Base-by-base conservation (phyloP, 1,284 basidiomycete genomes). In the Xerocomus nothofagi region DNA sequence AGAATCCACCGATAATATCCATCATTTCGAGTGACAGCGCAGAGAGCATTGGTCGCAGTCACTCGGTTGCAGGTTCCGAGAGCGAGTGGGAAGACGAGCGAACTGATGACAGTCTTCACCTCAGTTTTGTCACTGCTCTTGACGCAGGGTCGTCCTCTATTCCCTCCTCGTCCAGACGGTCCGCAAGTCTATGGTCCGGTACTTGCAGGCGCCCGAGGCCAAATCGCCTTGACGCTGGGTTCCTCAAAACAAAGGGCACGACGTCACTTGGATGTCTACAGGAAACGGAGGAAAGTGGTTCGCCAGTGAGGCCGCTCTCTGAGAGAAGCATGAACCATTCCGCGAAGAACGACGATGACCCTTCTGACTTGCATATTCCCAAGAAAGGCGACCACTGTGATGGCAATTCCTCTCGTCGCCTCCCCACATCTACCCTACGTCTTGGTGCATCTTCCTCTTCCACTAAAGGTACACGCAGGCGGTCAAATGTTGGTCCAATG, bases 81-180 rank as follows among this genome's bases (percentile, higher is more conserved):
- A 88, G 84, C 63, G 91, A 92, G 51, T 93, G 90, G 90, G 90
- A 92, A 67, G 90, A 91, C 61, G 90, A 91, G 61, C 84, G 79
- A 69, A 87, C 85, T 2, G 87, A 91, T 14, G 86, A 88, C 40
- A 87, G 83, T 60, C 62, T 84, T 57, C 80, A 73, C 53, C 53
- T 79, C 51, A 79, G 73, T 63, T 70, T 81, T 57, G 61, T 72
- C 43, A 70, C 74, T 32, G 58, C 68, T 27, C 69, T 76, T 14
- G 64, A 62, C 36, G 57, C 59, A 31, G 53, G 50, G 11, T 23
- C 50, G 2, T 54, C 65, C 20, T 51, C 54, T 24, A 49, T 57
- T 15, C 44, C 44, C 26, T 47, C 50, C 26, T 62, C 61, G 23
- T 66, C 65, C 6, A 49, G 39, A 45, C 32, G 34, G 18, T 49